A percentile compares a stretch with the other conserved stretches of the same genome.
Conservation (phyloP, 495 filamentous ascomycete genomes). For the Immersiella caudata region DNA sequence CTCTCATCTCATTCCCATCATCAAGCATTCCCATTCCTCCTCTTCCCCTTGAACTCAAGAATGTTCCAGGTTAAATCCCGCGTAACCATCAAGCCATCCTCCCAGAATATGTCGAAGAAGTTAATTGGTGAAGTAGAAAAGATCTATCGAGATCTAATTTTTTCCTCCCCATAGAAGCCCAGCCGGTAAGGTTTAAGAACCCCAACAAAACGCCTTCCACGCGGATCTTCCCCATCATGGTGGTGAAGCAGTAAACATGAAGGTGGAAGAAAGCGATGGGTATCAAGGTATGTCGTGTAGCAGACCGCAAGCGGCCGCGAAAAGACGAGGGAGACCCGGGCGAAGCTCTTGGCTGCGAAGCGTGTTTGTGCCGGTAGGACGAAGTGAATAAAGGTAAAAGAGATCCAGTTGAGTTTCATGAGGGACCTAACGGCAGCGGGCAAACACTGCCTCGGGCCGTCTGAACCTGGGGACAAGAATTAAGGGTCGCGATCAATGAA, state of each 20-base stretch:
- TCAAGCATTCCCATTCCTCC: not conserved
- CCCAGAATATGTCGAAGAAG: slow-evolving; percentile 16
- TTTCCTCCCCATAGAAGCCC: slow-evolving; percentile 3
- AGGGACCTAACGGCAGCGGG: not conserved
- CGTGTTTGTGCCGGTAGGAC: slow-evolving; percentile 12
- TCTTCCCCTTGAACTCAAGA: slow-evolving; percentile 1
- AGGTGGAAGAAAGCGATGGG: slow-evolving; percentile 7
- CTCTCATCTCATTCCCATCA: not conserved
- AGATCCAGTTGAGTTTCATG: not conserved
- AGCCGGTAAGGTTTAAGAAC: slow-evolving; percentile 6
- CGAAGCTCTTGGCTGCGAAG: slow-evolving; percentile 5
- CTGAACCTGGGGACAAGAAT: not conserved
- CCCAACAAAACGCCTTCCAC: not conserved
- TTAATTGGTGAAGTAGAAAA: not conserved
- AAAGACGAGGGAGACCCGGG: not conserved
- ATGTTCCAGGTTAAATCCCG: slow-evolving; percentile 2
- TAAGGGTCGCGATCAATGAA: not conserved
- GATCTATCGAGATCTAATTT: slow-evolving; percentile 20
- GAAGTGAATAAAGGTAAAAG: not conserved
- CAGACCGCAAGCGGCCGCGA: slow-evolving; percentile 18
- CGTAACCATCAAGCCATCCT: slow-evolving; percentile 3
- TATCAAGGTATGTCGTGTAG: slow-evolving; percentile 16
- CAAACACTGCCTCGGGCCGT: not conserved
- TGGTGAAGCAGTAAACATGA: not conserved
- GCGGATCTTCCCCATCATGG: not conserved